Conservation (phyloP, 2,329 filamentous ascomycete species). For the Rutstroemia sp. region DNA sequence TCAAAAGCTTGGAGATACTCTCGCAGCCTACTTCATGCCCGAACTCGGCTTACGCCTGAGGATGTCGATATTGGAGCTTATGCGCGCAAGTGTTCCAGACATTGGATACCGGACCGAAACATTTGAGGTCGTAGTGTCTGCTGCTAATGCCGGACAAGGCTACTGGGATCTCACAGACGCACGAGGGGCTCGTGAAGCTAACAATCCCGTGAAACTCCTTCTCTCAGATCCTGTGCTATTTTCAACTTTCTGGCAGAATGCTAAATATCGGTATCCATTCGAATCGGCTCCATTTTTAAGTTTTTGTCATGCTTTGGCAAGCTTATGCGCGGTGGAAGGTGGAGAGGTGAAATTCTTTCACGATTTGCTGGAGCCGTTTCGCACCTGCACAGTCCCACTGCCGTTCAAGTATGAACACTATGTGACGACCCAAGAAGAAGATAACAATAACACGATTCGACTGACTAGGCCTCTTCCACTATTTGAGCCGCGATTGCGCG, state of each 20-base stretch:
- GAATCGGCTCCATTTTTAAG: constrained; percentile 74
- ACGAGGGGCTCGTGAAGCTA: constrained; percentile 34
- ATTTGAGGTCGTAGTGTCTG: constrained; percentile 27
- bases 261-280: constrained; percentile 74
- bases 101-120: constrained; percentile 31
- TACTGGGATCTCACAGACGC: constrained; percentile 28
- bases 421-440: constrained; percentile 73
- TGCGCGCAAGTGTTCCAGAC: constrained; percentile 23
- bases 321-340: constrained; percentile 31
- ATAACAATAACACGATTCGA: constrained; percentile 72
- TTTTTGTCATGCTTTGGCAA: constrained; percentile 60
- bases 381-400: constrained; percentile 71
- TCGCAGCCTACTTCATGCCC: constrained; percentile 33
- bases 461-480: constrained; percentile 58
- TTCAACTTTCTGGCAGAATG: constrained; percentile 48
- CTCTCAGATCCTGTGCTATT: constrained; percentile 35
- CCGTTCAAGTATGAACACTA: constrained; percentile 67
- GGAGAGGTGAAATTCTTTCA: constrained; percentile 32
- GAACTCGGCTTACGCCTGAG: constrained; percentile 32
- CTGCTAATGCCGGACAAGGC: constrained; percentile 23
- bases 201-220: constrained; percentile 41
- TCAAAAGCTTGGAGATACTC: constrained; percentile 33
- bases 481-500: constrained; percentile 39
- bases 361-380: constrained; percentile 55
- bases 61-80: constrained; percentile 28